These are phyloP conservation scores for Skeletonema marinoi DNA, from an alignment of 108 stramenopile genomes.

Conservation along the genomic window DNA sequence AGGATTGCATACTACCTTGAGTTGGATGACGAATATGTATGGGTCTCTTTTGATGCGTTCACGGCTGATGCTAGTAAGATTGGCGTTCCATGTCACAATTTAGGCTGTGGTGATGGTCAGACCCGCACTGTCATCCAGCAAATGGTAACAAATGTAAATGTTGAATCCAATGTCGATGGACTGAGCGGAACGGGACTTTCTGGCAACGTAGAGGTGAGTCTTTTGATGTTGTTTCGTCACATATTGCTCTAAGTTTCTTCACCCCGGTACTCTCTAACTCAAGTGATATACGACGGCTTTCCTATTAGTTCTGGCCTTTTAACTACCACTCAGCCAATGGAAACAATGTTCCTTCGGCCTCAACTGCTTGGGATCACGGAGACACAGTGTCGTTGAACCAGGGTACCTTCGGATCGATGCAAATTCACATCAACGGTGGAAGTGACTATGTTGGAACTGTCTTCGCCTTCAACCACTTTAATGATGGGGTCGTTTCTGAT, in stretches of 20 bases:
- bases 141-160: not conserved
- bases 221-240: too few relatives aligned
- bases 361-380: too few relatives aligned
- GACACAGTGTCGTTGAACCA: too few relatives aligned
- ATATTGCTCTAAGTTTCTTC: too few relatives aligned
- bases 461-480: slow-evolving; percentile 8
- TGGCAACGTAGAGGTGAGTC: not conserved
- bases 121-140: not conserved
- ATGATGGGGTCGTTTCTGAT: slow-evolving; percentile 5
- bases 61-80: too few relatives aligned
- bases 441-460: not conserved
- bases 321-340: not conserved
- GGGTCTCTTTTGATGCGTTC: not conserved
- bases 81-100: not conserved
- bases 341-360: too few relatives aligned
- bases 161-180: not conserved
- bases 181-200: not conserved
- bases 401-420: not conserved
- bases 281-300: too few relatives aligned
- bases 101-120: not conserved
- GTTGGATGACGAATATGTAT: not conserved
- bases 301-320: not conserved
- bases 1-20: slow-evolving; percentile 3
- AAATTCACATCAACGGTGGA: slow-evolving; percentile 1
- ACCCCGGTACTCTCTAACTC: too few relatives aligned